phyloP scores from a whole-genome alignment of 2,329 filamentous ascomycete genomes.

The Colletotrichum brevisporum region DNA sequence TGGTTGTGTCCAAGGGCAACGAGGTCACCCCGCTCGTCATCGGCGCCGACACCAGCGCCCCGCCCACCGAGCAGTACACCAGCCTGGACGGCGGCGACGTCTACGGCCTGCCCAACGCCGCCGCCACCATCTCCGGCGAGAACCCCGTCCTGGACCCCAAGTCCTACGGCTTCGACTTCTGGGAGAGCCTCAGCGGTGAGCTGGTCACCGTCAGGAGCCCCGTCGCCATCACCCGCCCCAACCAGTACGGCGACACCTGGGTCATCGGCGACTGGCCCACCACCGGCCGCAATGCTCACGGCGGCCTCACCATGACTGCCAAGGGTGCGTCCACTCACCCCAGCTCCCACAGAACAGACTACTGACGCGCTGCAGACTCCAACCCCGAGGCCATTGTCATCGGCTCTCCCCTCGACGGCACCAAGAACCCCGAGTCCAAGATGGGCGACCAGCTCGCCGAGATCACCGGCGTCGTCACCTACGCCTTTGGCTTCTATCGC shows the following conservation, averaged over 20 bases:
- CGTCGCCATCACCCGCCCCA: slow-evolving; percentile 71
- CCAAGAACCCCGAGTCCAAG: slow-evolving; percentile 72
- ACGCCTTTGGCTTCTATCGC: slow-evolving; percentile 78
- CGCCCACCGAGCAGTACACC: slow-evolving; percentile 74
- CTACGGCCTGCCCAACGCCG: slow-evolving; percentile 75
- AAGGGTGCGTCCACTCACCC: slow-evolving; percentile 55
- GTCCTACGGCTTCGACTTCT: slow-evolving; percentile 79
- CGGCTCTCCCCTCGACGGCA: slow-evolving; percentile 75
- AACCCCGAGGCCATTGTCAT: slow-evolving; percentile 80
- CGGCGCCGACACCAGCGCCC: slow-evolving; percentile 68
- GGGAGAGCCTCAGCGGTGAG: slow-evolving; percentile 78
- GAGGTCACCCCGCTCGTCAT: slow-evolving; percentile 71
- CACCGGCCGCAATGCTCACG: slow-evolving; percentile 73
- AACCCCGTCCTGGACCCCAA: slow-evolving; percentile 75
- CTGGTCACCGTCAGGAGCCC: slow-evolving; percentile 74
- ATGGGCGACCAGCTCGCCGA: slow-evolving; percentile 76
- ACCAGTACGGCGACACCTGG: slow-evolving; percentile 78
- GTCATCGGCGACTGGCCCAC: slow-evolving; percentile 75
- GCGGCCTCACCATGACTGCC: slow-evolving; percentile 74
- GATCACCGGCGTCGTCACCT: slow-evolving; percentile 77
- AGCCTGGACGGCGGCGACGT: slow-evolving; percentile 75
- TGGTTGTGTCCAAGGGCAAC: slow-evolving; percentile 67
- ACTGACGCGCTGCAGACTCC: slow-evolving; percentile 60
- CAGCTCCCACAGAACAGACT: neutral
- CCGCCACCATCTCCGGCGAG: slow-evolving; percentile 66